phyloP scores from a whole-genome alignment of 2,329 filamentous ascomycete species.

The Calonectria crousiana region DNA sequence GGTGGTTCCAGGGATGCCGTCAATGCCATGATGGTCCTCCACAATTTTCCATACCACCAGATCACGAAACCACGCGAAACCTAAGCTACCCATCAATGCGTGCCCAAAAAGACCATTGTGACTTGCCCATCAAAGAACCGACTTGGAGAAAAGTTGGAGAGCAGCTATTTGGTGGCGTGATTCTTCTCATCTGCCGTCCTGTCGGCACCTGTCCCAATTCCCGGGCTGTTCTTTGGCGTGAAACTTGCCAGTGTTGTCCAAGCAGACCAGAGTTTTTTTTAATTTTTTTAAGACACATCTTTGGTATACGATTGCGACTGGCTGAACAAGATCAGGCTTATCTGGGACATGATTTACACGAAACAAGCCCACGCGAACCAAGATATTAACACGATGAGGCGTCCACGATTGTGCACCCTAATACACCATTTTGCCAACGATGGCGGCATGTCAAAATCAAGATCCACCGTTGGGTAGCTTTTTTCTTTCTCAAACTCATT shows the following conservation, averaged over 20 bases:
- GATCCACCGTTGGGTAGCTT: background rate
- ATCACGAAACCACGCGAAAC: constrained; percentile 11
- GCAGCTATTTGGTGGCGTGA: background rate
- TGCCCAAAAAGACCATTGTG: background rate
- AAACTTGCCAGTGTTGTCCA: background rate
- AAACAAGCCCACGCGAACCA: constrained; percentile 11
- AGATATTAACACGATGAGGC: background rate
- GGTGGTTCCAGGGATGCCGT: constrained; percentile 22
- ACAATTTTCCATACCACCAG: constrained; percentile 22
- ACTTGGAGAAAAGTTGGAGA: background rate
- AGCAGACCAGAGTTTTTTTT: background rate
- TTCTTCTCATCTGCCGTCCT: background rate
- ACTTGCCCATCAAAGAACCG: background rate
- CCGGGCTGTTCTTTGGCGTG: background rate
- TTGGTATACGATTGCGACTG: background rate
- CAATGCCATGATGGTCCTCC: constrained; percentile 29
- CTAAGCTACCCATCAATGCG: constrained; percentile 12
- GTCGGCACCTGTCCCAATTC: background rate
- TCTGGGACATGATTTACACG: background rate
- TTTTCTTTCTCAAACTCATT: constrained; percentile 16
- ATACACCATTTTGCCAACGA: background rate
- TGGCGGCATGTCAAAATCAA: background rate
- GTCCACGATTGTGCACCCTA: background rate
- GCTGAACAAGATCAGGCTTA: background rate
- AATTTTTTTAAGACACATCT: background rate